These are phyloP conservation scores for Linum usitatissimum DNA, from an alignment of 345 rosid genomes.

Conservation along the genomic window DNA sequence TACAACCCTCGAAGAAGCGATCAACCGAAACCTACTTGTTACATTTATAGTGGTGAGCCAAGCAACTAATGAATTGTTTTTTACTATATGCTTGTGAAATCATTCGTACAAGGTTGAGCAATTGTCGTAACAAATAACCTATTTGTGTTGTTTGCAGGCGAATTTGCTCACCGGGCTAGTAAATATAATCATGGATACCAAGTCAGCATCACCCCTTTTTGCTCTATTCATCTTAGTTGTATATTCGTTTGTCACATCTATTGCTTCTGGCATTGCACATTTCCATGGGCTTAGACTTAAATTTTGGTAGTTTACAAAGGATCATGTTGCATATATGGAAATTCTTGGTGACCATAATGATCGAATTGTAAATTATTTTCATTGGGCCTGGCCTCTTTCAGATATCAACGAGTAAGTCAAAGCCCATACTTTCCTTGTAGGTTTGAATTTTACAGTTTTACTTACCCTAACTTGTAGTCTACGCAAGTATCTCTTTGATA, in stretches of 20 bases:
- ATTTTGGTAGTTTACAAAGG: conserved; percentile 37
- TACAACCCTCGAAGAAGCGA: conserved; percentile 67
- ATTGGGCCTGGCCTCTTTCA: too few relatives aligned
- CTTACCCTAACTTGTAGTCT: too few relatives aligned
- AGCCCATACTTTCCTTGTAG: too few relatives aligned
- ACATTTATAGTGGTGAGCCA: conserved; percentile 59
- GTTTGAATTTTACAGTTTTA: too few relatives aligned
- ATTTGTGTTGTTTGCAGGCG: conserved; percentile 40
- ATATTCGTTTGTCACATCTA: conserved; percentile 36
- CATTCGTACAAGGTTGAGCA: too few relatives aligned
- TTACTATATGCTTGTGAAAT: too few relatives aligned
- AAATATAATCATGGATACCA: conserved; percentile 50
- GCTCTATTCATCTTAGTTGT: conserved; percentile 38
- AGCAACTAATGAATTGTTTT: too few relatives aligned
- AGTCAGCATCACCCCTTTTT: conserved; percentile 36
- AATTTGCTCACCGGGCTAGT: conserved; percentile 70
- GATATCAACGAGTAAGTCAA: too few relatives aligned
- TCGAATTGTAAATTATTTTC: too few relatives aligned
- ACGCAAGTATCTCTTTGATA: too few relatives aligned
- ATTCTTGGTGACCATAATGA: too few relatives aligned
- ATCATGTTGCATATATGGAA: not conserved
- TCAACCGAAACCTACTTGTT: conserved; percentile 52
- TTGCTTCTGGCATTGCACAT: conserved; percentile 31
- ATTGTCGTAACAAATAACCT: not conserved
- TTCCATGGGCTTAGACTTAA: conserved; percentile 48